Percentiles rank a stretch among this genome's conserved stretches.
Evolutionary conservation across 129 eudicot species (phyloP).

Genomic region (Sambucus nigra): DNA sequence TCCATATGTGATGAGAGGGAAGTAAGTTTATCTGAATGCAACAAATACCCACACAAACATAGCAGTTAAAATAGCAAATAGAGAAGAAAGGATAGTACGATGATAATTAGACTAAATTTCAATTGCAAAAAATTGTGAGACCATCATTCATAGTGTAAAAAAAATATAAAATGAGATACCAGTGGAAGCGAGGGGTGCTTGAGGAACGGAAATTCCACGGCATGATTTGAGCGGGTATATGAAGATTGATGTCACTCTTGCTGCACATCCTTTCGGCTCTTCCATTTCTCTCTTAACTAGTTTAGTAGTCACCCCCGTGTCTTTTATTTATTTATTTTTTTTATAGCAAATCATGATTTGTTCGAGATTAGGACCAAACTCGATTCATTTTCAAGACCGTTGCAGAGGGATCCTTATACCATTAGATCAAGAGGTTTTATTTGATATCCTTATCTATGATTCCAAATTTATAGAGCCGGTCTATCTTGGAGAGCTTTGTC

Average conservation of each 20-base stretch:
- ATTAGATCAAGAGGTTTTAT: too few relatives aligned
- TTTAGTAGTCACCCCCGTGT: too few relatives aligned
- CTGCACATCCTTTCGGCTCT: constrained; percentile 16
- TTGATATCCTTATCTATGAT: too few relatives aligned
- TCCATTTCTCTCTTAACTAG: constrained; percentile 8
- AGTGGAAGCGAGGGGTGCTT: constrained; percentile 63
- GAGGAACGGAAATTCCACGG: constrained; percentile 68
- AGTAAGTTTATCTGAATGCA: neutral
- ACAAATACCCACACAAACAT: neutral
- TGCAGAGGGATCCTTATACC: too few relatives aligned
- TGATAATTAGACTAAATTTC: neutral
- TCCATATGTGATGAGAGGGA: too few relatives aligned
- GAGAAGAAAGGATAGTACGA: neutral
- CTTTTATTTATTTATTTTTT: too few relatives aligned
- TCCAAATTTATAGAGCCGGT: too few relatives aligned
- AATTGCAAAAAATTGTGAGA: neutral
- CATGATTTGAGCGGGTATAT: constrained; percentile 85
- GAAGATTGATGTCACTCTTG: constrained; percentile 46
- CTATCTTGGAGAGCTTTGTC: too few relatives aligned
- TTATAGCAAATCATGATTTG: too few relatives aligned
- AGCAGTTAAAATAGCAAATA: neutral
- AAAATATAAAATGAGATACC: constrained; percentile 24
- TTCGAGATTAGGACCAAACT: too few relatives aligned
- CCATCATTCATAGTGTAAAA: neutral
- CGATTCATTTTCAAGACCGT: too few relatives aligned